Evolutionary conservation across 331 rosid species (phyloP).

Genomic region (Quercus phellos): DNA sequence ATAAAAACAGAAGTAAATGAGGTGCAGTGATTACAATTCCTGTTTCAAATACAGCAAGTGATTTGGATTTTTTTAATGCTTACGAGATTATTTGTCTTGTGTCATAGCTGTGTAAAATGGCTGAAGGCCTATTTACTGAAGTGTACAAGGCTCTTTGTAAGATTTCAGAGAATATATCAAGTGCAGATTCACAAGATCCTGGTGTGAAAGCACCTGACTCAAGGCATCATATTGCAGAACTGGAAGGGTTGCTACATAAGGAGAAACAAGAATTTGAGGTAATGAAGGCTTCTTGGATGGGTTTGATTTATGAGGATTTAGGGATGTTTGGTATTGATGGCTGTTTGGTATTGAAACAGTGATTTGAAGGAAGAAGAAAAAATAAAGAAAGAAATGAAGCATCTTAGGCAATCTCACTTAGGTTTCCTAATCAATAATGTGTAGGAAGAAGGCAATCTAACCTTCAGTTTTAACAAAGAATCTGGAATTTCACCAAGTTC

Average conservation of each 20-base stretch:
- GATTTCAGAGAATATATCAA: slow-evolving; percentile 60
- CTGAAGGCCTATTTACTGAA: slow-evolving; percentile 88
- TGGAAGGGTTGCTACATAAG: slow-evolving; percentile 73
- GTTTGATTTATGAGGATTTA: too few relatives aligned
- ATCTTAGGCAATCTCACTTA: too few relatives aligned
- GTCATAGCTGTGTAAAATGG: slow-evolving; percentile 34
- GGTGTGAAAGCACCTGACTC: slow-evolving; percentile 48
- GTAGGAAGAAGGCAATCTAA: too few relatives aligned
- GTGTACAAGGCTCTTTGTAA: slow-evolving; percentile 73
- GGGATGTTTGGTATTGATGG: too few relatives aligned
- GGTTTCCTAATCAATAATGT: too few relatives aligned
- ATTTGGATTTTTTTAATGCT: slow-evolving; percentile 3
- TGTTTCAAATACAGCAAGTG: too few relatives aligned
- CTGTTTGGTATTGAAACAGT: too few relatives aligned
- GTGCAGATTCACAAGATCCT: slow-evolving; percentile 22
- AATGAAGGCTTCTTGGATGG: neutral
- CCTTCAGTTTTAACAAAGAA: too few relatives aligned
- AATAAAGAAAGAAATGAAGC: too few relatives aligned
- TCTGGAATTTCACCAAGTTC: too few relatives aligned
- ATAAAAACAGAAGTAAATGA: slow-evolving; percentile 73
- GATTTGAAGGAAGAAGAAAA: too few relatives aligned
- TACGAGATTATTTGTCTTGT: neutral
- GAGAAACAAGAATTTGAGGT: slow-evolving; percentile 93
- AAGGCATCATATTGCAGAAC: slow-evolving; percentile 61
- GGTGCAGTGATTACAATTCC: slow-evolving; percentile 39